phyloP scores from a whole-genome alignment of 2,329 filamentous ascomycete species.

The Penicillium sp. region DNA sequence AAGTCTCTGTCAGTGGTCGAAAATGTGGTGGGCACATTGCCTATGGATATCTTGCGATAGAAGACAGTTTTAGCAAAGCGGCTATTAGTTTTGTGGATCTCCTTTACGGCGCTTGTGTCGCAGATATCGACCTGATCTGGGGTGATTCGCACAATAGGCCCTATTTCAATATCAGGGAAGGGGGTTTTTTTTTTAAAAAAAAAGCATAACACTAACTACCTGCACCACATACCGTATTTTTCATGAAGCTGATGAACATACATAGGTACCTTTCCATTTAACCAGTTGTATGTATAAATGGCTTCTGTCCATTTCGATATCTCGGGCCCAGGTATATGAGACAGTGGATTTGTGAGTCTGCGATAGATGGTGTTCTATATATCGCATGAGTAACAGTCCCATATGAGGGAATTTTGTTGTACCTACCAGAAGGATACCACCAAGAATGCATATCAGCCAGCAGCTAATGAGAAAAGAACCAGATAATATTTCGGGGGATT shows the following conservation, averaged over 20 bases:
- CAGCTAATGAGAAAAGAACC: not conserved
- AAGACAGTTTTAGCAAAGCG: constrained; percentile 36
- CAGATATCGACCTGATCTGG: constrained; percentile 37
- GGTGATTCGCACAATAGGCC: constrained; percentile 33
- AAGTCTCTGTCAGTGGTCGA: constrained; percentile 40
- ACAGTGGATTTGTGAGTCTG: constrained; percentile 14
- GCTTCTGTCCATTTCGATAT: constrained; percentile 28
- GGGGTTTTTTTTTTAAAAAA: not conserved
- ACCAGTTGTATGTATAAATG: constrained; percentile 23
- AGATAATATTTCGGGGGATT: not conserved
- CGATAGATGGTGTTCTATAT: constrained; percentile 11
- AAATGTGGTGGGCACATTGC: constrained; percentile 39
- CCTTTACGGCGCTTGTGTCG: constrained; percentile 34
- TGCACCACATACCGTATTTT: constrained; percentile 26
- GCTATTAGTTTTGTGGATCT: constrained; percentile 36
- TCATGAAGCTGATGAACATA: constrained; percentile 31
- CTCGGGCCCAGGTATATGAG: constrained; percentile 23
- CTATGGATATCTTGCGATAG: constrained; percentile 27
- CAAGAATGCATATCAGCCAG: not conserved
- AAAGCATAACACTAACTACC: not conserved
- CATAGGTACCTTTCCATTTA: constrained; percentile 17
- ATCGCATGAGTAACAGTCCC: not conserved
- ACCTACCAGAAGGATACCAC: constrained; percentile 1
- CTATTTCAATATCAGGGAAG: constrained; percentile 10
- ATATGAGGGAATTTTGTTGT: not conserved